Base-by-base conservation (phyloP, 106 monocot genomes). In the Narthecium ossifragum region DNA sequence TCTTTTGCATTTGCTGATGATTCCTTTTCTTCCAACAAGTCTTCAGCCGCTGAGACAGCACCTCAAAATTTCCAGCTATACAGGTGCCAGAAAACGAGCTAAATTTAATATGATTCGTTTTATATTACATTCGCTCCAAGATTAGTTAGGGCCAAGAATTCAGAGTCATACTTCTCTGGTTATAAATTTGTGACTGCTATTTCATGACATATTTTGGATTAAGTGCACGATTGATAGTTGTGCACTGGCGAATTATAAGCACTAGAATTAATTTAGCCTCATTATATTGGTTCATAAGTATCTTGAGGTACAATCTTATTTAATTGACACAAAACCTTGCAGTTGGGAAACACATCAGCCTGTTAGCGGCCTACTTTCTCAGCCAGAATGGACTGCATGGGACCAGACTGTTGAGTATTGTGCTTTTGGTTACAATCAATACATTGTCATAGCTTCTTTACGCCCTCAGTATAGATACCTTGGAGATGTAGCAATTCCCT, bases 311-410 rank as follows among this genome's bases (percentile, higher is more conserved):
- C n/a, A n/a, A n/a, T n/a, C n/a, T n/a, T n/a, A n/a, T n/a, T n/a
- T n/a, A n/a, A n/a, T n/a, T n/a, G n/a, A n/a, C n/a, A n/a, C n/a
- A n/a, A n/a, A 0, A 13, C 43, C 12, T 20, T 79, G 73, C 85
- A 96, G 96, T 59, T 96, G 96, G 96, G 96, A 96, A 54, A 96
- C 86, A 28, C 90, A 73, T 60, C 96, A 90, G 72, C 73, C 96
- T 52, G 90, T 96, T 28, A 81, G 96, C 30, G 86, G 90, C 38
- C 86, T 96, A 63, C 67, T 96, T 60, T 73, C 86, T 13, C 96
- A 96, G 67, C 96, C 96, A 25, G 96, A 96, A 80, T 96, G 96
- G 96, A 76, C 86, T 55, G 96, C 90, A 45, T 96, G 96, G 96
- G 96, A 96, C 67, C 86, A 90, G 64, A 96, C 96, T 28, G 96